Base-by-base conservation (phyloP, 2,329 filamentous ascomycete species). In the Pseudodiploospora longispora region DNA sequence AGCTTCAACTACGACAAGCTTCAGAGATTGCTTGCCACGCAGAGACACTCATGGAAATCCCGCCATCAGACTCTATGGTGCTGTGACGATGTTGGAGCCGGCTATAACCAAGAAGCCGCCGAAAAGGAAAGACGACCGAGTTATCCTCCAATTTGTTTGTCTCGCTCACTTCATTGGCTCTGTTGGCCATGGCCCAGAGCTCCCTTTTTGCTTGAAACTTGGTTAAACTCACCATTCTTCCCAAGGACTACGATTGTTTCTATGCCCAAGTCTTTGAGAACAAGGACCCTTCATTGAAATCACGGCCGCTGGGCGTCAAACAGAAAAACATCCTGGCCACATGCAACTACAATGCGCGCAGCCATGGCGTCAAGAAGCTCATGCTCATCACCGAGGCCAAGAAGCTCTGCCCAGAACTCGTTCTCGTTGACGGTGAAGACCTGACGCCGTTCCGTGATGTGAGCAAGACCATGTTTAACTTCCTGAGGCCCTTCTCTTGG, bases 271-370 rank as follows among this genome's bases (percentile, higher is more conserved):
- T 93, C 6, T 83, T 93, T 53, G 89, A 96, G 66, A 83, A 83
- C 51, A 83, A 85, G 59, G 81, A 85, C 52, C 87, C 89, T 1
- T 69, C 74, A 3, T 70, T 96, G 46, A 87, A 80, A 58, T 72
- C 75, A 1, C 67, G 85, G 12, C 87, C 89, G 6, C 70, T 97
- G 31, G 90, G 88, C 32, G 81, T 95, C 47, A 86, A 90, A 63
- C 90, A 96, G 65, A 96, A 96, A 66, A 87, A 89, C 60, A 95
- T 96, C 44, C 74, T 93, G 35, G 87, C 90, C 27, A 95, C 89
- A 4, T 94, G 87, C 74, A 97, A 97, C 66, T 97, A 97, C 63
- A 87, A 86, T 59, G 91, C 91, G 27, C 81, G 91, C 32, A 70
- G 80, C 41, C 75, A 67, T n/a, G 80, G 80, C 43, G 73, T 90